Conservation (phyloP, 1,139 yeast species). For the Suhomyces wounanorum region DNA sequence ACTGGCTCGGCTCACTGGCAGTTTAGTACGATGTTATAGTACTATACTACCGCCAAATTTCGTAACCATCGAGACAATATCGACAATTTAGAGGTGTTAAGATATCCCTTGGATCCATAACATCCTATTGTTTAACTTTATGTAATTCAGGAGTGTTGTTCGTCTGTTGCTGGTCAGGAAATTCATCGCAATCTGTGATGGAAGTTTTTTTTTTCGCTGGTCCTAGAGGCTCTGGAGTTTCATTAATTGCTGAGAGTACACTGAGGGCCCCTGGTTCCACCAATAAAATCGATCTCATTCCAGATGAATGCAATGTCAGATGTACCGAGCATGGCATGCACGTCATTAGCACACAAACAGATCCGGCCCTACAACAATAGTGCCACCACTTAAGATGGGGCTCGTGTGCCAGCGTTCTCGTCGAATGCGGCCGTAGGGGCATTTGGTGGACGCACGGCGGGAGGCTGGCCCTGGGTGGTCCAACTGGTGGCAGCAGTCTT, state of each 20-base stretch:
- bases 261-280: not conserved
- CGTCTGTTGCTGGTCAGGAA: no score
- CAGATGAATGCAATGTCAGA: slow-evolving; percentile 5
- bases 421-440: not conserved
- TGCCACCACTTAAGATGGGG: not conserved
- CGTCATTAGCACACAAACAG: not conserved
- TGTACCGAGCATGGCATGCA: not conserved
- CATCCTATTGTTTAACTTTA: not conserved
- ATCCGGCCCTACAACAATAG: not conserved
- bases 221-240: no score
- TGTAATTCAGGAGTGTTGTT: no score
- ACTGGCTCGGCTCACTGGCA: no score
- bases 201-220: no score
- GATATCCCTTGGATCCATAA: not conserved
- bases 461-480: not conserved
- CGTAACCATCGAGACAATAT: not conserved
- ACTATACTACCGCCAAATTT: not conserved
- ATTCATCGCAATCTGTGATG: no score
- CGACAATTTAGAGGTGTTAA: not conserved
- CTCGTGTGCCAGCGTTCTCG: not conserved
- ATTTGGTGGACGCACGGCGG: not conserved
- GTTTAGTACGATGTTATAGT: not conserved
- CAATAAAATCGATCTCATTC: slow-evolving; percentile 1
- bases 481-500: not conserved
- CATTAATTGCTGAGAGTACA: no score